phyloP scores from a whole-genome alignment of 129 eudicot genomes.

The Lactuca sativa region DNA sequence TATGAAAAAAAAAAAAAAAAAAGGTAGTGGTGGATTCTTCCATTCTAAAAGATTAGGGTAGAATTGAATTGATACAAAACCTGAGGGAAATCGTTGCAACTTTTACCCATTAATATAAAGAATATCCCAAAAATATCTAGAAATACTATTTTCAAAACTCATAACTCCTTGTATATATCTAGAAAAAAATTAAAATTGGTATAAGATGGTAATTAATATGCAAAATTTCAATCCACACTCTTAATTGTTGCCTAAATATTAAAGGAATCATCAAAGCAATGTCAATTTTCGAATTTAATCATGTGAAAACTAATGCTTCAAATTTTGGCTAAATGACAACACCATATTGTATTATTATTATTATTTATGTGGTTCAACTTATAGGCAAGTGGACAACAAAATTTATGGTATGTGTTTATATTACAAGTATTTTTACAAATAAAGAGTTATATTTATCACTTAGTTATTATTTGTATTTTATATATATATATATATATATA shows the following conservation, averaged over 20 bases:
- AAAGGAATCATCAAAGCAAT: conserved; percentile 1
- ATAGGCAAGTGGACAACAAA: conserved; percentile 2
- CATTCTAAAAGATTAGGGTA: background rate
- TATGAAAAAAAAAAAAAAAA: no score
- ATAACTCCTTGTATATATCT: background rate
- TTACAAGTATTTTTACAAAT: background rate
- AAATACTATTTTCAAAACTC: background rate
- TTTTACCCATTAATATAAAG: background rate
- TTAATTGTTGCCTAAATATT: background rate
- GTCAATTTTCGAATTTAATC: conserved; percentile 8
- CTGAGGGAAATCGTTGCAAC: background rate
- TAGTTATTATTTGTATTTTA: background rate
- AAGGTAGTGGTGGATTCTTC: background rate
- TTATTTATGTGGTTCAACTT: background rate
- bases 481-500: no score
- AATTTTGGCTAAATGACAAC: conserved; percentile 10
- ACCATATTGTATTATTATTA: background rate
- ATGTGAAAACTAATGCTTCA: background rate
- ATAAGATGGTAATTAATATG: background rate
- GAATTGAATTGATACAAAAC: background rate
- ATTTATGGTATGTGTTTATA: conserved; percentile 4
- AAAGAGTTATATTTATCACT: background rate
- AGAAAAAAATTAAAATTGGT: background rate
- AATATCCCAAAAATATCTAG: background rate
- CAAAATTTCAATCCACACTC: background rate